Conservation (phyloP, 768 basidiomycete genomes). For the Mycena capillaripes region DNA sequence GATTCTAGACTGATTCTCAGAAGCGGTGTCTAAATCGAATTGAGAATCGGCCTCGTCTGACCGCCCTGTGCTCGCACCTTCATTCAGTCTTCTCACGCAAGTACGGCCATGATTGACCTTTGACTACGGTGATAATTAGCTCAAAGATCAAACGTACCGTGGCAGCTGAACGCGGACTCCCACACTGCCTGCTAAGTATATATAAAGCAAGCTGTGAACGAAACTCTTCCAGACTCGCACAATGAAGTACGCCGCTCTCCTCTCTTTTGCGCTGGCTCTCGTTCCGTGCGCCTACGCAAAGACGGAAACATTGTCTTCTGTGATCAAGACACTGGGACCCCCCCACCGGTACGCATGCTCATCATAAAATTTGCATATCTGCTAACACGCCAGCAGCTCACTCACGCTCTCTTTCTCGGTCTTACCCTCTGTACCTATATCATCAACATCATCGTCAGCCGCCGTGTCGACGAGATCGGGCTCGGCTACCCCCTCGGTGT, state of each 20-base stretch:
- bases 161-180: neutral
- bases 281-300: neutral
- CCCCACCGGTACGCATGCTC: neutral
- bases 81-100: neutral
- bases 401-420: neutral
- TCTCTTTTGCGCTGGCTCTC: constrained; percentile 7
- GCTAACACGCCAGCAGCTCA: neutral
- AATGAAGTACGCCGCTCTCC: constrained; percentile 11
- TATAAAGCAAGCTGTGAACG: neutral
- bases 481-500: neutral
- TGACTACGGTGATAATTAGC: neutral
- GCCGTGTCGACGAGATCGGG: neutral
- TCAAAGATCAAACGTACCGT: neutral
- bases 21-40: too few relatives aligned
- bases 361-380: neutral
- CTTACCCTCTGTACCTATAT: too few relatives aligned
- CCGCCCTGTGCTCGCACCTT: too few relatives aligned
- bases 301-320: neutral
- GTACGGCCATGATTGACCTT: neutral
- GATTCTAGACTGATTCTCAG: too few relatives aligned
- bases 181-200: neutral
- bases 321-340: neutral
- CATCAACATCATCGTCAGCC: neutral
- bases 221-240: neutral
- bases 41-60: too few relatives aligned